phyloP scores from a whole-genome alignment of 2,329 filamentous ascomycete genomes.

The Aureobasidium lini region DNA sequence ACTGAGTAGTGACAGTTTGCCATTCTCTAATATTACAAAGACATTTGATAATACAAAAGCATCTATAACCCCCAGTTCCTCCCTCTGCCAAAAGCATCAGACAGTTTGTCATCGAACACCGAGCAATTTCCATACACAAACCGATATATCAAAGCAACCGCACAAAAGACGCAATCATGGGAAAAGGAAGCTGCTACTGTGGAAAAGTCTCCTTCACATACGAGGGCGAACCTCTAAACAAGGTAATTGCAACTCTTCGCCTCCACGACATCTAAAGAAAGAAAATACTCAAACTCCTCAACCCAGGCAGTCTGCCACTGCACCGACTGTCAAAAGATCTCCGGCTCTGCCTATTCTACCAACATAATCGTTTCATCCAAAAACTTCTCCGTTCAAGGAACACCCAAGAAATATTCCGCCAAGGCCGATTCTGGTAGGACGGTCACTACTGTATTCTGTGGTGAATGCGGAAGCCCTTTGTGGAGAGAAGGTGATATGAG shows the following conservation, averaged over 20 bases:
- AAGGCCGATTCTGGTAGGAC: neutral
- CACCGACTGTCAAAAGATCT: conserved; percentile 2
- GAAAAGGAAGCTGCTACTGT: neutral
- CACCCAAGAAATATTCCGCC: neutral
- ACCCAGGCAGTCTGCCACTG: neutral
- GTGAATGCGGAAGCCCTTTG: neutral
- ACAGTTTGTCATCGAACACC: too few species aligned
- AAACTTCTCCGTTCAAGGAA: neutral
- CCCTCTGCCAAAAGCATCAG: too few species aligned
- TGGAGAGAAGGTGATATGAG: neutral
- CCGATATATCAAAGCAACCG: neutral
- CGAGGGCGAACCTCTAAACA: neutral
- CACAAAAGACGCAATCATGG: neutral
- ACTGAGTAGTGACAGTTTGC: too few species aligned
- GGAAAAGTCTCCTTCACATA: neutral
- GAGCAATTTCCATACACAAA: too few species aligned
- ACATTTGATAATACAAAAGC: too few species aligned
- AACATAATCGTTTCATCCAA: neutral
- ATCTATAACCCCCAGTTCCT: too few species aligned
- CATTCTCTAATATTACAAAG: too few species aligned
- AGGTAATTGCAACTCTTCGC: neutral
- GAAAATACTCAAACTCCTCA: neutral
- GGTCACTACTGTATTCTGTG: neutral
- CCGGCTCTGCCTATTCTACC: neutral
- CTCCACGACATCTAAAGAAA: neutral